Evolutionary conservation across 2,329 filamentous ascomycete genomes (phyloP).

Genomic region (Teratosphaeria gauchensis): DNA sequence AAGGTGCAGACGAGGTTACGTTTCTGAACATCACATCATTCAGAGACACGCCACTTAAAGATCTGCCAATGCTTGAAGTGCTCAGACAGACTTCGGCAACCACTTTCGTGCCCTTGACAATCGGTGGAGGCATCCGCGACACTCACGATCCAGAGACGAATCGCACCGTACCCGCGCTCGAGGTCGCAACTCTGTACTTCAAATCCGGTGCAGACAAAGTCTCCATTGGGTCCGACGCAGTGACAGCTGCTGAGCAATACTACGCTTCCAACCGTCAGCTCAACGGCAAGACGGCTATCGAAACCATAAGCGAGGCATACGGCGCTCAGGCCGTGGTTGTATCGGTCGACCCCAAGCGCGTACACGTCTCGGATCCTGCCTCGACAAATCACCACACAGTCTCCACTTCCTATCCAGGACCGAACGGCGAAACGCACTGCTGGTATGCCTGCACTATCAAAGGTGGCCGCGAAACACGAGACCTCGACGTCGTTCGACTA

Average conservation of each 20-base stretch:
- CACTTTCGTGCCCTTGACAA: conserved; percentile 91
- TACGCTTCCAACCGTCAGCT: conserved; percentile 60
- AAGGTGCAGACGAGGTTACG: conserved; percentile 92
- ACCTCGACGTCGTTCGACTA: conserved; percentile 85
- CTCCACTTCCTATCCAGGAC: conserved; percentile 58
- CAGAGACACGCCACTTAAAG: conserved; percentile 83
- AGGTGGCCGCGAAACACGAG: conserved; percentile 85
- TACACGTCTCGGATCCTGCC: conserved; percentile 64
- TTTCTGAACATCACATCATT: conserved; percentile 99
- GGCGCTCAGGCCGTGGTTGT: conserved; percentile 96
- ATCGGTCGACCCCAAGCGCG: conserved; percentile 82
- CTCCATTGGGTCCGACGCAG: conserved; percentile 90
- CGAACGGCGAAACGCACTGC: conserved; percentile 68
- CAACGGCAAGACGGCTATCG: conserved; percentile 79
- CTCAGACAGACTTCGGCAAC: conserved; percentile 75
- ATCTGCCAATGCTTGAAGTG: conserved; percentile 93
- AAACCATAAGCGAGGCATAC: conserved; percentile 88
- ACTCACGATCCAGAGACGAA: conserved; percentile 75
- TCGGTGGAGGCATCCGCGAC: conserved; percentile 91
- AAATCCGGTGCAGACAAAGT: conserved; percentile 95
- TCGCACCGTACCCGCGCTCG: conserved; percentile 74
- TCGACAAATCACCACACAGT: conserved; percentile 69
- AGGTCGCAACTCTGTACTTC: conserved; percentile 96
- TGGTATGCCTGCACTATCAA: conserved; percentile 99
- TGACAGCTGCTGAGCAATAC: conserved; percentile 86